Evolutionary conservation across 2,329 filamentous ascomycete species (phyloP), one percentile per base, ranked within the genome.

Genomic region (Penicillium sp.): DNA sequence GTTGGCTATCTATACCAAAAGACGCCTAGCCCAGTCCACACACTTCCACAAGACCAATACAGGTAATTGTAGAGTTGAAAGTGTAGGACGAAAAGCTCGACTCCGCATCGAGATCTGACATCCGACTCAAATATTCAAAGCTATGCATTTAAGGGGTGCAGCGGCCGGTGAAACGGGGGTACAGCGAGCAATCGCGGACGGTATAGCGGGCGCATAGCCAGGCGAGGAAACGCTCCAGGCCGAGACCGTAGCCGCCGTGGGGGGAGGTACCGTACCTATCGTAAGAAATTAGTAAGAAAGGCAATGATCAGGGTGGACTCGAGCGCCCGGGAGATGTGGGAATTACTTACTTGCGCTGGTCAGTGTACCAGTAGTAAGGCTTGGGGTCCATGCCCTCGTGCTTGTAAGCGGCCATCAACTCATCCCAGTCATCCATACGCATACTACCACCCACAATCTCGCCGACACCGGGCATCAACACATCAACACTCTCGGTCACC

Each of bases 361-460:
- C 95, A 35, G 93, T 96, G 82, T 98, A 99, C 95, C 95, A 99
- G 84, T 96, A 98, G 81, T 98, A 98, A 49, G 89, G 88, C 70
- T 85, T 86, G 22, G 93, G 87, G 70, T 91, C 87, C 76, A 98
- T 96, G 43, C 89, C 89, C 79, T 97, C 90, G 64, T 89, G 87
- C 78, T 92, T 87, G 77, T 96, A 99, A 0, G 92, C 95, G 26
- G 84, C 88, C 83, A 97, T 88, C 68, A 97, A 82, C 83, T 97
- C 93, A 14, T 96, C 91, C 75, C 91, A 92, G 75, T 91, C 88
- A 74, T 93, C 88, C 86, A 97, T 96, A 78, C 95, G 93, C 94
- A 99, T 98, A 69, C 88, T 93, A 5, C 94, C 95, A 64, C 95
- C 94, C 2, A 98, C 93, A 73, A 98, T 97, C 83, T 98, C 95